Evolutionary conservation across 148 eudicot genomes (phyloP).

Genomic region (Rhododendron molle): DNA sequence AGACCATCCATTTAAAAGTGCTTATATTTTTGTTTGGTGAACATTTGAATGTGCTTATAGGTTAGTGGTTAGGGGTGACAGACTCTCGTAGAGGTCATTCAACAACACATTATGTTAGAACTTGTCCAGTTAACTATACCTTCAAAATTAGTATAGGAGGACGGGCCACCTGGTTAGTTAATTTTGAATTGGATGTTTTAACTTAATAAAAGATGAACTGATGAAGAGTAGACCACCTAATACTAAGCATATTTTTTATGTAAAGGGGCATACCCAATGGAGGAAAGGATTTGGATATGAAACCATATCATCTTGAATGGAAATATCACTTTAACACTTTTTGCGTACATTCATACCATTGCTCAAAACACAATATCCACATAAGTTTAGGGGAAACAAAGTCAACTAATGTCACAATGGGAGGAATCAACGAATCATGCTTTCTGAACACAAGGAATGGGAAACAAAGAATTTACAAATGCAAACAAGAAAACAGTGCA

Average conservation of each 20-base stretch:
- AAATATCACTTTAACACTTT: background rate
- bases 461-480: background rate
- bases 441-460: background rate
- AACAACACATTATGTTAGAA: background rate
- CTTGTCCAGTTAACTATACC: background rate
- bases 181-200: background rate
- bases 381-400: background rate
- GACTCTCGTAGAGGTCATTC: background rate
- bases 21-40: background rate
- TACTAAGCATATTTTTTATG: background rate
- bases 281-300: background rate
- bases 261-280: background rate
- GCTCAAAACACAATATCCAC: background rate
- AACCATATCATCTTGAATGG: background rate
- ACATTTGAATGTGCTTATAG: background rate
- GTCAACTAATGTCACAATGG: background rate
- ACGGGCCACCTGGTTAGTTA: background rate
- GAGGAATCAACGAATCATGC: background rate
- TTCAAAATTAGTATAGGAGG: background rate
- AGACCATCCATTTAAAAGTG: background rate
- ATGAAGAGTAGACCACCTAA: background rate
- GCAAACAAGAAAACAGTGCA: background rate
- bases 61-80: background rate
- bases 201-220: background rate
- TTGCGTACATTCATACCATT: background rate